phyloP scores from a whole-genome alignment of 2,329 filamentous ascomycete species.

The Aspergillus vadensis region DNA sequence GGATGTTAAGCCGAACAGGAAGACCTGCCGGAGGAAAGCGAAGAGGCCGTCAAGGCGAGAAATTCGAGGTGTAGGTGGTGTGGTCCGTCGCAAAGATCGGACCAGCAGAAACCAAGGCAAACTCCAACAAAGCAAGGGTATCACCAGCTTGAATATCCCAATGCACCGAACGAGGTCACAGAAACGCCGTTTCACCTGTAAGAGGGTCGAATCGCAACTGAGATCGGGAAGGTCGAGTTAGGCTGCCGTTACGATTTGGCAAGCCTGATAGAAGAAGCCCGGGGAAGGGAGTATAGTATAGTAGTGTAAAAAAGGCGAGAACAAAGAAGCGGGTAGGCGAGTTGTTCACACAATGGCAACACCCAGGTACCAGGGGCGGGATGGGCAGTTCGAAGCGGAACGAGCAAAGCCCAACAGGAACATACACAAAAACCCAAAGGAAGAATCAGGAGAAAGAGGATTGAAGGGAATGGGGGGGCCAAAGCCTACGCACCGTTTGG shows the following conservation, averaged over 20 bases:
- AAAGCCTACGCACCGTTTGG: conserved; percentile 51
- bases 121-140: conserved; percentile 39
- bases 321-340: conserved; percentile 19
- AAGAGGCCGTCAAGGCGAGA: conserved; percentile 39
- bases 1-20: conserved; percentile 24
- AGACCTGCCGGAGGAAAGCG: conserved; percentile 25
- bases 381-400: conserved; percentile 20
- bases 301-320: conserved; percentile 7
- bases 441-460: conserved; percentile 25
- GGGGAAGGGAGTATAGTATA: no score
- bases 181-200: conserved; percentile 30
- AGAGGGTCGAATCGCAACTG: conserved; percentile 24
- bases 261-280: not conserved
- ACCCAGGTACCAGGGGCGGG: conserved; percentile 21
- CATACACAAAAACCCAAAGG: conserved; percentile 18
- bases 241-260: conserved; percentile 6
- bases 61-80: conserved; percentile 23
- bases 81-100: conserved; percentile 31
- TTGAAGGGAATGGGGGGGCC: conserved; percentile 34
- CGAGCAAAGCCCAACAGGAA: conserved; percentile 19
- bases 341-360: conserved; percentile 2
- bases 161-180: conserved; percentile 27
- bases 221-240: conserved; percentile 14
- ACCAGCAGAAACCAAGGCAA: conserved; percentile 30
- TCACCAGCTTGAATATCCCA: conserved; percentile 34